A percentile compares a stretch with the other conserved stretches of the same genome.
phyloP scores from a whole-genome alignment of 306 rosid genomes.

The Prunus salicina region DNA sequence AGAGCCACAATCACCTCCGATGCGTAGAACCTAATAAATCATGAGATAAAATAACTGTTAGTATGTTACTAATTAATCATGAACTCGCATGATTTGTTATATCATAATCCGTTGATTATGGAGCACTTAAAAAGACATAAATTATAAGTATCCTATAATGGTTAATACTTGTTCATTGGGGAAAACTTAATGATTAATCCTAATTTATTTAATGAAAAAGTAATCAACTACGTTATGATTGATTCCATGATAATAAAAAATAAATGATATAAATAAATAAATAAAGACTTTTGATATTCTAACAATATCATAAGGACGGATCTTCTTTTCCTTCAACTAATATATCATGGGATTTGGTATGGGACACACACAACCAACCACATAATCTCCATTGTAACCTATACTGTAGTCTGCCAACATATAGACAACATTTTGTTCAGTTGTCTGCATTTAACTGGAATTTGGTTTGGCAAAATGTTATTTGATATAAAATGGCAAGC shows the following conservation, averaged over 20 bases:
- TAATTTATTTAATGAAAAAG: not conserved
- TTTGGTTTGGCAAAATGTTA: not conserved
- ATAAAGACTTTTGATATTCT: not conserved
- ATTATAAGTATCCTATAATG: not conserved
- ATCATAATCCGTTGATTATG: conserved; percentile 2
- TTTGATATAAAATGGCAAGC: too few species aligned
- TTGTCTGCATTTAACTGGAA: not conserved
- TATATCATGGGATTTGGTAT: not conserved
- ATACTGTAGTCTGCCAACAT: not conserved
- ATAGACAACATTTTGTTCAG: not conserved
- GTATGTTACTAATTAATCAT: not conserved
- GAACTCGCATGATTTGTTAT: not conserved
- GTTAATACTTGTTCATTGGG: not conserved
- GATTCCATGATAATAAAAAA: not conserved
- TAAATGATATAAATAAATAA: not conserved
- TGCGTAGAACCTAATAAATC: conserved; percentile 60
- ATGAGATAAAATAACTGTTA: conserved; percentile 5
- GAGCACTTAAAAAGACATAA: not conserved
- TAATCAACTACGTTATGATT: not conserved
- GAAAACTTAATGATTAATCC: not conserved
- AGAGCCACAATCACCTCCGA: conserved; percentile 75
- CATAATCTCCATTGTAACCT: not conserved
- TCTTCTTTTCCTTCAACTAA: not conserved
- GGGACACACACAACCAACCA: not conserved
- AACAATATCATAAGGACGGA: not conserved